These are phyloP conservation scores for Chlorencoelia australis DNA, from an alignment of 2,329 filamentous ascomycete genomes.

Conservation along the genomic window DNA sequence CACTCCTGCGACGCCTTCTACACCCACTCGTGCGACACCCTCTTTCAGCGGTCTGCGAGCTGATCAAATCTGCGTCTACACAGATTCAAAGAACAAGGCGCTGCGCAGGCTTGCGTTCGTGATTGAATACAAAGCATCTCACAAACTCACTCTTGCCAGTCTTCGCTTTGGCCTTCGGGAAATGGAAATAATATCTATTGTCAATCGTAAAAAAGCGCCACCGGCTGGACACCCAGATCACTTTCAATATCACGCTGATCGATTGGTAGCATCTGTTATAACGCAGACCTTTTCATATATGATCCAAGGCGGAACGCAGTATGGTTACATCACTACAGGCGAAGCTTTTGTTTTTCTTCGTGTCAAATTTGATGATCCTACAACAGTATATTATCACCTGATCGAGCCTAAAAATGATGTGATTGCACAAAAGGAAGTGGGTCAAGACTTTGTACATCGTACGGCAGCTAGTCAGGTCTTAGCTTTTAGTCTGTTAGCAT, in stretches of 20 bases:
- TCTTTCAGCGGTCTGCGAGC: background rate
- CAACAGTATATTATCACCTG: constrained; percentile 1
- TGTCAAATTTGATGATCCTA: background rate
- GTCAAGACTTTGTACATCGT: background rate
- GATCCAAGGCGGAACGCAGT: constrained; percentile 1
- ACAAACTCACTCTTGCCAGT: background rate
- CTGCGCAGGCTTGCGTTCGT: background rate
- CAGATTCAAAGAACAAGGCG: background rate
- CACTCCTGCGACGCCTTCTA: background rate
- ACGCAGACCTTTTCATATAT: constrained; percentile 4
- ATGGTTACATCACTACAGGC: constrained; percentile 1
- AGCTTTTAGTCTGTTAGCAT: constrained; percentile 2
- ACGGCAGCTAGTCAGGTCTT: constrained; percentile 1
- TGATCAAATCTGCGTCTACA: background rate
- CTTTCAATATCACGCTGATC: background rate
- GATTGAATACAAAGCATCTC: constrained; percentile 5
- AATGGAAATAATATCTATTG: background rate
- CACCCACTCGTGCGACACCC: background rate
- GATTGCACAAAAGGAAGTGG: background rate
- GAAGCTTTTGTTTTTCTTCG: constrained; percentile 3
- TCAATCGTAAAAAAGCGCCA: background rate
- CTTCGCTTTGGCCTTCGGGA: background rate
- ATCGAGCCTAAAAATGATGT: background rate
- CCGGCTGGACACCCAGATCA: background rate
- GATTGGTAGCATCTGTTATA: constrained; percentile 1